Evolutionary conservation across 495 filamentous ascomycete genomes (phyloP).

Genomic region (Penicillium soppii): DNA sequence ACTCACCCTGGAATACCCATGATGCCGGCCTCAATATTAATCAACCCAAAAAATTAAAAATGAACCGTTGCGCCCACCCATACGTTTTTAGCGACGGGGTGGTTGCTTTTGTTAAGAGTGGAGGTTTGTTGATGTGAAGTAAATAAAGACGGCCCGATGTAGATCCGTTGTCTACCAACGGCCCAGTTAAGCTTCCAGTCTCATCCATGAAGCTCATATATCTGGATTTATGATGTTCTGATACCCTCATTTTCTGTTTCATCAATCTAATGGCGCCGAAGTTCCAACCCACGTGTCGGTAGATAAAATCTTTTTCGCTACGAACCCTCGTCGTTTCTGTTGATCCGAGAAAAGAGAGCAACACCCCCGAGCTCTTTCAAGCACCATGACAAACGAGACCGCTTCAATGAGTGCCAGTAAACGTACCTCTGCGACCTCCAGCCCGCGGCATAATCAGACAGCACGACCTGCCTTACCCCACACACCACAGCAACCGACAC

Average conservation of each 20-base stretch:
- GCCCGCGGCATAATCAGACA: constrained; percentile 33
- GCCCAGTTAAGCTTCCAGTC: constrained; percentile 17
- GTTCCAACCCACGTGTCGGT: background rate
- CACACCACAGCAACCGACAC: constrained; percentile 37
- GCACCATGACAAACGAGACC: constrained; percentile 13
- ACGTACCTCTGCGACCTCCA: constrained; percentile 19
- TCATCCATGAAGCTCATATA: constrained; percentile 1
- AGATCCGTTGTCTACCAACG: constrained; percentile 32
- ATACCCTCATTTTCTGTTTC: background rate
- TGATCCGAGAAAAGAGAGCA: constrained; percentile 17
- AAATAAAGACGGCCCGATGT: constrained; percentile 44
- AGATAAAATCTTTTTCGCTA: constrained; percentile 6
- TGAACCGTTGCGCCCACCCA: constrained; percentile 6
- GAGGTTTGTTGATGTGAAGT: constrained; percentile 30
- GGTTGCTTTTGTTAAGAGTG: constrained; percentile 3
- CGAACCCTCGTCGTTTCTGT: constrained; percentile 6
- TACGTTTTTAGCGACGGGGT: constrained; percentile 3
- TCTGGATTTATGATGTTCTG: background rate
- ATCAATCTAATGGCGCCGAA: constrained; percentile 12
- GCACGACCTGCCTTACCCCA: constrained; percentile 33
- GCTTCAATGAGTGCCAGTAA: constrained; percentile 12
- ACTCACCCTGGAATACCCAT: constrained; percentile 52
- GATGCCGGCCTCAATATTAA: constrained; percentile 11
- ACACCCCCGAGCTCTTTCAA: constrained; percentile 5
- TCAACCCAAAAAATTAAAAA: constrained; percentile 2